These are phyloP conservation scores for Elymus sibiricus DNA, from an alignment of 176 grass and related monocot genomes.

Conservation along the genomic window DNA sequence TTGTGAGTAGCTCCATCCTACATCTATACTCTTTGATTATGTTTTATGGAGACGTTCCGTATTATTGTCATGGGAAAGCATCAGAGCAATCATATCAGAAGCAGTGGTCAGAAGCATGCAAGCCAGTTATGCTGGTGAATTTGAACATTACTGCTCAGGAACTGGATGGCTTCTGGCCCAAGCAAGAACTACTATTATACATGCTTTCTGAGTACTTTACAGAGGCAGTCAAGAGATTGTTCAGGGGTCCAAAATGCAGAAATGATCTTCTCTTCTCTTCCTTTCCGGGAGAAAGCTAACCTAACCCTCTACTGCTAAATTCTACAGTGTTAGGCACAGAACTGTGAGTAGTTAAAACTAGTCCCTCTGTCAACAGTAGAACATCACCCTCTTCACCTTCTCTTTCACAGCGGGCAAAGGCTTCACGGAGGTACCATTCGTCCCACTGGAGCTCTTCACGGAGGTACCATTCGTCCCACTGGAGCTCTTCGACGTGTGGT, in stretches of 20 bases:
- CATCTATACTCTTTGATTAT: neutral
- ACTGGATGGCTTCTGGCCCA: constrained; percentile 26
- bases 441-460: constrained; percentile 51
- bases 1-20: neutral
- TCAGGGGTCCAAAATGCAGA: constrained; percentile 25
- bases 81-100: neutral
- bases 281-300: constrained; percentile 39
- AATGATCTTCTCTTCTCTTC: constrained; percentile 37
- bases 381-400: constrained; percentile 99
- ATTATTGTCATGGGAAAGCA: neutral
- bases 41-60: neutral
- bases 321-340: constrained; percentile 57
- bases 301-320: constrained; percentile 55
- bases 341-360: constrained; percentile 40
- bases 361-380: constrained; percentile 76
- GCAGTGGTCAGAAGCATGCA: neutral
- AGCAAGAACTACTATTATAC: constrained; percentile 46
- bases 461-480: constrained; percentile 46
- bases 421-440: constrained; percentile 63
- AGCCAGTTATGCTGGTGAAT: neutral
- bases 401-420: constrained; percentile 91
- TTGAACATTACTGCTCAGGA: neutral
- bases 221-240: constrained; percentile 31
- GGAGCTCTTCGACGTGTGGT: constrained; percentile 47
- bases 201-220: constrained; percentile 46